A percentile compares a stretch with the other conserved stretches of the same genome.
Evolutionary conservation across 1,284 basidiomycete species (phyloP).

Genomic region (Pyrrhoderma lamaoense): DNA sequence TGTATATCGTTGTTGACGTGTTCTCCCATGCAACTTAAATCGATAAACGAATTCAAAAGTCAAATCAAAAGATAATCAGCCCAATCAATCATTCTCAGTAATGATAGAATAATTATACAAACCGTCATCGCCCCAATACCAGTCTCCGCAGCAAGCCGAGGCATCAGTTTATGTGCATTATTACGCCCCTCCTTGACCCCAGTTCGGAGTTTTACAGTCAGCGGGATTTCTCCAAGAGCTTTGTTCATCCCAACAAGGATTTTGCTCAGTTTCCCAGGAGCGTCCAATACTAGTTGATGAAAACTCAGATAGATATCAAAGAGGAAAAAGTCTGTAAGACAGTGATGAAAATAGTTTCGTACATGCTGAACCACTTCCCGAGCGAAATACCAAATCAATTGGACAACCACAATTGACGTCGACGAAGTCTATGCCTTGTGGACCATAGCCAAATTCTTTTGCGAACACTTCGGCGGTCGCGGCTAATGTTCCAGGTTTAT

Average conservation of each 20-base stretch:
- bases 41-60: not conserved
- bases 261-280: conserved; percentile 75
- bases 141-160: conserved; percentile 75
- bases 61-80: conserved; percentile 4
- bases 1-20: conserved; percentile 85
- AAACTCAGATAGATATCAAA: conserved; percentile 7
- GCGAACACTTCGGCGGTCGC: conserved; percentile 81
- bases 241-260: conserved; percentile 90
- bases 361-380: conserved; percentile 86
- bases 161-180: conserved; percentile 89
- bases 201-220: conserved; percentile 94
- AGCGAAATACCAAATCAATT: conserved; percentile 92
- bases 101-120: conserved; percentile 24
- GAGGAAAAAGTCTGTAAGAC: not conserved
- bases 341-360: conserved; percentile 26
- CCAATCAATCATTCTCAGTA: too few species aligned
- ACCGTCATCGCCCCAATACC: conserved; percentile 77
- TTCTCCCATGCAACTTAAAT: conserved; percentile 82
- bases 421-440: conserved; percentile 74
- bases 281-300: conserved; percentile 62
- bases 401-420: conserved; percentile 97
- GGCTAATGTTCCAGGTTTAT: conserved; percentile 69
- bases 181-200: conserved; percentile 85
- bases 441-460: conserved; percentile 45
- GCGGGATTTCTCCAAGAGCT: conserved; percentile 85